phyloP scores from a whole-genome alignment of 164 flowering plant genomes.

The Annona squamosa region DNA sequence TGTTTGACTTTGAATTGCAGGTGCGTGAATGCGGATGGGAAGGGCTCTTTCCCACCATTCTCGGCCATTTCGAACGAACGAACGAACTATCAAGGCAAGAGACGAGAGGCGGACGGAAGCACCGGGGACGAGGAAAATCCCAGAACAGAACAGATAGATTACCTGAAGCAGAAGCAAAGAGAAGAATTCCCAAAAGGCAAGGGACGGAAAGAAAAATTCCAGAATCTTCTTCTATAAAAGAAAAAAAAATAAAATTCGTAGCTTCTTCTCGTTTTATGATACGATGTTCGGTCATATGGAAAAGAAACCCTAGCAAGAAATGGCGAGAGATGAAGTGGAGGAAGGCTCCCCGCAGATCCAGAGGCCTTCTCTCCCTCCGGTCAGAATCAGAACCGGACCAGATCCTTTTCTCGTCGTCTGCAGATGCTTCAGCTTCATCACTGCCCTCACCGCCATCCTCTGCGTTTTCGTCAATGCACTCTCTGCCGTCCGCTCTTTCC shows the following conservation, averaged over 20 bases:
- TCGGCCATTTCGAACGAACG: no score
- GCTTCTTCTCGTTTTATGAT: no score
- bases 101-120: no score
- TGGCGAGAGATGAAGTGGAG: constrained; percentile 14
- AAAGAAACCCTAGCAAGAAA: background rate
- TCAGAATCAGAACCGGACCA: constrained; percentile 24
- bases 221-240: background rate
- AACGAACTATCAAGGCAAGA: no score
- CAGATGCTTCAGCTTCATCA: constrained; percentile 65
- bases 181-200: background rate
- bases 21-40: no score
- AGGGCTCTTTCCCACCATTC: no score
- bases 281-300: no score
- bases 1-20: no score
- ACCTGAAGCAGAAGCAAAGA: background rate
- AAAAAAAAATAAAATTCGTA: no score
- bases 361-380: background rate
- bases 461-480: constrained; percentile 69
- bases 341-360: constrained; percentile 2
- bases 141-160: background rate
- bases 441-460: constrained; percentile 48
- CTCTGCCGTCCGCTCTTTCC: constrained; percentile 72
- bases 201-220: background rate
- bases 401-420: constrained; percentile 67
- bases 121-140: background rate